phyloP scores from a whole-genome alignment of 1,139 yeast species.

The Debaryomycetaceae sp. region DNA sequence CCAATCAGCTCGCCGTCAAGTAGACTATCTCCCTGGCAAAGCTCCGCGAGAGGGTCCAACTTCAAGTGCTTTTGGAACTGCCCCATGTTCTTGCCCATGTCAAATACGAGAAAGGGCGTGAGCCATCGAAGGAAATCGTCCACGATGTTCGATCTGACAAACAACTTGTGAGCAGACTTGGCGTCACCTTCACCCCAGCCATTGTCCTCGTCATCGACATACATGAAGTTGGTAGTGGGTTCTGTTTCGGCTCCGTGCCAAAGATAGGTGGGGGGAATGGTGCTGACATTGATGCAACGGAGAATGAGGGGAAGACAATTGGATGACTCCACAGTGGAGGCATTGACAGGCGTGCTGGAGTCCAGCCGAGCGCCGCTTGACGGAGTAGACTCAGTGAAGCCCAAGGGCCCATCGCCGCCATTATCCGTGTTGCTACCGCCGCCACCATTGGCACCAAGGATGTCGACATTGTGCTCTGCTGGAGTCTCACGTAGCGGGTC shows the following conservation, averaged over 20 bases:
- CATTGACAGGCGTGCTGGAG: no score
- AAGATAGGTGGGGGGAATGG: conserved; percentile 52
- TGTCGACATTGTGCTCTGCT: no score
- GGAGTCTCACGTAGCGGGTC: no score
- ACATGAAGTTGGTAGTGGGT: conserved; percentile 26
- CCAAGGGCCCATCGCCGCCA: background rate
- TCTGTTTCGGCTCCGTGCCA: conserved; percentile 14
- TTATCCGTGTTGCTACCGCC: background rate
- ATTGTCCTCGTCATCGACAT: conserved; percentile 23
- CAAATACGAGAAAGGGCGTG: conserved; percentile 34
- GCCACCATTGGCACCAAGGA: no score
- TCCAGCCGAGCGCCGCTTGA: no score
- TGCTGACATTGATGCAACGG: conserved; percentile 54
- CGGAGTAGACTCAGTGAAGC: no score
- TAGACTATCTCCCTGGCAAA: background rate
- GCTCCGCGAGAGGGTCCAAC: conserved; percentile 10
- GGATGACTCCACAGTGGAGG: conserved; percentile 40
- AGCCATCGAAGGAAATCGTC: conserved; percentile 32
- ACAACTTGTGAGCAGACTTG: conserved; percentile 27
- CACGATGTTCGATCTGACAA: conserved; percentile 23
- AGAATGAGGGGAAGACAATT: conserved; percentile 63
- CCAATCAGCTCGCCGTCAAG: conserved; percentile 12
- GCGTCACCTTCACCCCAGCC: conserved; percentile 22
- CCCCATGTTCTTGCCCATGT: conserved; percentile 26
- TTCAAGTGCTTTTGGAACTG: conserved; percentile 12